Evolutionary conservation across 805 yeast species (phyloP), one percentile per base, ranked within the genome.

Genomic region (Jamesozyma lodderae): DNA sequence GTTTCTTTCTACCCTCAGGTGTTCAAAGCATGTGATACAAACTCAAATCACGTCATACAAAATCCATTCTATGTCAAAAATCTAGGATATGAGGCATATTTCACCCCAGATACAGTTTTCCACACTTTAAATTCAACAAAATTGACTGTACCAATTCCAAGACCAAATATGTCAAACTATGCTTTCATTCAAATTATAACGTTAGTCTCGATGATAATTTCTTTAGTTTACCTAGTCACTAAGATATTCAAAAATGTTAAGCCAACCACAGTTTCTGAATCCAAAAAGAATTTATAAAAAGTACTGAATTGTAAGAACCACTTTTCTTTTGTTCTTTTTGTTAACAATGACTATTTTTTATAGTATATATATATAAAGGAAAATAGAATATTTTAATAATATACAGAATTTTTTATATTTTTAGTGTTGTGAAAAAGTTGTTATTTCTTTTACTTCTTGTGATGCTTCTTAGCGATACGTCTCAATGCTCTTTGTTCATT

Each of bases 401-500:
- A 28, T 28, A 28, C 31, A 28, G 9, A 16, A 14, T 15, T 28
- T 16, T 18, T 24, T 25, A 22, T 17, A 19, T 29, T 14, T 28
- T 20, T 39, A 32, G 23, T 27, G 27, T 35, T 28, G n/a, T 14
- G 4, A 10, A 9, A 8, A 14, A 14, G 13, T 28, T 28, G 9
- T 7, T 28, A 28, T 28, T 27, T 31, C n/a, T 51, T 46, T 54
- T 60, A 66, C 60, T 81, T 81, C 65, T 75, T 82, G 36, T 58
- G 55, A 55, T 80, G 71, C 68, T 84, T 86, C 73, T 88, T 92
- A 19, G 86, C 82, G 49, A 88, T 84, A 60, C 97, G 79, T 57
- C 75, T 79, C 56, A 90, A 69, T 11, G 97, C 96, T 49, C 98
- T 72, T 71, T 82, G 88, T 66, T 92, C 99, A 62, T 92, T 92